These are phyloP conservation scores for Apiospora arundinis DNA, from an alignment of 2,329 filamentous ascomycete genomes.

Conservation along the genomic window DNA sequence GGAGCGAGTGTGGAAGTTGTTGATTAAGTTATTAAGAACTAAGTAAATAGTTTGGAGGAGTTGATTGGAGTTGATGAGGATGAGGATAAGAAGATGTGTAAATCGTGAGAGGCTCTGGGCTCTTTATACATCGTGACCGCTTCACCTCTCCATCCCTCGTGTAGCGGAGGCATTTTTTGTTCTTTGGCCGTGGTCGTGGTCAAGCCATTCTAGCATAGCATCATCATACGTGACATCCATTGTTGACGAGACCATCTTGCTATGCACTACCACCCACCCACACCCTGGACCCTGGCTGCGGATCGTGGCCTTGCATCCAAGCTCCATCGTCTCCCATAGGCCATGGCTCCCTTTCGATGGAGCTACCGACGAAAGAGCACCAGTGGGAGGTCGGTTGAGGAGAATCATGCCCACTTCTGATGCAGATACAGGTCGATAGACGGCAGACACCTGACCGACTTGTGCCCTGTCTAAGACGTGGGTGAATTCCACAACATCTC, in stretches of 20 bases:
- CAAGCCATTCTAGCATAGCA: conserved; percentile 7
- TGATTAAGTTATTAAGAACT: conserved; percentile 19
- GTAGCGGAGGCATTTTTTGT: conserved; percentile 2
- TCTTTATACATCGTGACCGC: conserved; percentile 18
- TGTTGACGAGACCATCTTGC: neutral
- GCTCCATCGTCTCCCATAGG: neutral
- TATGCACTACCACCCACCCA: neutral
- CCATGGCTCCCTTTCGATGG: neutral
- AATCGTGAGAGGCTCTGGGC: neutral
- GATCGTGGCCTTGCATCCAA: conserved; percentile 2
- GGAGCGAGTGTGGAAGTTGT: conserved; percentile 19
- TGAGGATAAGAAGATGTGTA: conserved; percentile 9
- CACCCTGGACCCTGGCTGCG: neutral
- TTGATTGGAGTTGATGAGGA: neutral
- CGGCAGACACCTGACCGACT: conserved; percentile 3
- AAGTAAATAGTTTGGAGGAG: conserved; percentile 13
- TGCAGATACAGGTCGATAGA: neutral
- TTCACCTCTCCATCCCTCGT: neutral
- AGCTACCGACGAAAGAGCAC: neutral
- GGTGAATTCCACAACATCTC: conserved; percentile 26
- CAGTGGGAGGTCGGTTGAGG: neutral
- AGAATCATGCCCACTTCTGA: neutral
- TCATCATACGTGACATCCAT: conserved; percentile 20
- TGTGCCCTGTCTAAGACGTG: conserved; percentile 19
- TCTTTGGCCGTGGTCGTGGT: neutral